Evolutionary conservation across 75 land plant genomes (phyloP).

Genomic region (Pinus taeda): DNA sequence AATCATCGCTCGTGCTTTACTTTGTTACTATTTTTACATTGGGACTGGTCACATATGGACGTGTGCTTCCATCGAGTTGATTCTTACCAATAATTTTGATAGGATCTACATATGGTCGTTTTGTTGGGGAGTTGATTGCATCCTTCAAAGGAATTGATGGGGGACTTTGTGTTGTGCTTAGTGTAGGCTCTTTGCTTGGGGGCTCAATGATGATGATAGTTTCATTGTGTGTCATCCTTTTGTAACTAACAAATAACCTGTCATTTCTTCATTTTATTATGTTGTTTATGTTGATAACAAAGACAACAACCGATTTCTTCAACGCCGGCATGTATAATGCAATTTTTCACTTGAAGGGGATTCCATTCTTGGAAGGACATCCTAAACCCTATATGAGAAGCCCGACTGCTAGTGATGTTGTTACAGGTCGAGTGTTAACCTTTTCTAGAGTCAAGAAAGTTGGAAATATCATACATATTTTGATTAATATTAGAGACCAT

Average conservation of each 20-base stretch:
- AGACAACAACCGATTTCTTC: conserved; percentile 69
- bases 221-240: conserved; percentile 82
- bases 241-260: conserved; percentile 74
- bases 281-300: conserved; percentile 74
- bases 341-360: no score
- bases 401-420: conserved; percentile 55
- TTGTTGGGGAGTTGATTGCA: no score
- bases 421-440: no score
- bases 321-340: conserved; percentile 64
- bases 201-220: conserved; percentile 97
- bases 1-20: conserved; percentile 49
- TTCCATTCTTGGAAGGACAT: no score
- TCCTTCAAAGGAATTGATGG: no score
- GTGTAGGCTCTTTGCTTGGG: conserved; percentile 70
- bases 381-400: no score
- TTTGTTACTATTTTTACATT: conserved; percentile 49
- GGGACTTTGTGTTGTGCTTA: conserved; percentile 73
- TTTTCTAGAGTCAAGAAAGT: no score
- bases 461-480: no score
- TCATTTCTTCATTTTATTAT: conserved; percentile 65
- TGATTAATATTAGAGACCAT: no score
- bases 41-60: conserved; percentile 76
- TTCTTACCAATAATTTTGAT: conserved; percentile 85
- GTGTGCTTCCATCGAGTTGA: conserved; percentile 70
- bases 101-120: no score